Evolutionary conservation across 2,329 filamentous ascomycete genomes (phyloP), one percentile per base, ranked within the genome.

Genomic region (Trichophyton verrucosum): DNA sequence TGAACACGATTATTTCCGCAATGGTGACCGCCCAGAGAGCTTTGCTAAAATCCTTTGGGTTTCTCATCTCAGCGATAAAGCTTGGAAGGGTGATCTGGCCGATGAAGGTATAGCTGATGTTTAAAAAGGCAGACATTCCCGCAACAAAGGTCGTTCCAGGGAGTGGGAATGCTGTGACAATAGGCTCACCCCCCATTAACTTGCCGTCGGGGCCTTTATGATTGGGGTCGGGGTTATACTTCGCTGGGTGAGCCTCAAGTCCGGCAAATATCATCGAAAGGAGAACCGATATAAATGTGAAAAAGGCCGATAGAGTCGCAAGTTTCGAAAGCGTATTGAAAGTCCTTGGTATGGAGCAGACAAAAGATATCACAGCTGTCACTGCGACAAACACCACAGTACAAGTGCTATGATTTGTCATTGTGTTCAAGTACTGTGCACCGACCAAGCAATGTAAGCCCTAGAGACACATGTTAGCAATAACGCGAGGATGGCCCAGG

Each of bases 31-130:
- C 87, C 84, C 90, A 96, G 1, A 96, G 82, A 1, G 91, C 89
- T 75, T 96, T 96, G 67, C 90, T 90, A 70, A 96, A 96, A 66
- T 96, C 91, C 61, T 82, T 85, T 1, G 81, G 83, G 55, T 84
- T 78, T 70, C 81, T 88, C 91, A 96, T 96, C 74, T 96, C 91
- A 2, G 91, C 91, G 65, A 96, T 96, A 77, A 96, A 96, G 67
- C 88, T 92, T 0, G 91, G 91, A 13, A 96, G 80, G 0, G 91
- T 96, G 68, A 96, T 95, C 72, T 96, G 91, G 0, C 91, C 91
- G 66, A 96, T 96, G 71, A 96, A 96, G 0, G 91, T 96, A 72
- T 96, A 96, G 75, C 86, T 89, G 70, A 96, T 96, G 75, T 96
- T 96, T 72, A 96, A 81, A 74, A 96, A 96, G 0, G 91, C 91